Conservation (phyloP, 169 alveolate species). For the Cryptosporidium canis region DNA sequence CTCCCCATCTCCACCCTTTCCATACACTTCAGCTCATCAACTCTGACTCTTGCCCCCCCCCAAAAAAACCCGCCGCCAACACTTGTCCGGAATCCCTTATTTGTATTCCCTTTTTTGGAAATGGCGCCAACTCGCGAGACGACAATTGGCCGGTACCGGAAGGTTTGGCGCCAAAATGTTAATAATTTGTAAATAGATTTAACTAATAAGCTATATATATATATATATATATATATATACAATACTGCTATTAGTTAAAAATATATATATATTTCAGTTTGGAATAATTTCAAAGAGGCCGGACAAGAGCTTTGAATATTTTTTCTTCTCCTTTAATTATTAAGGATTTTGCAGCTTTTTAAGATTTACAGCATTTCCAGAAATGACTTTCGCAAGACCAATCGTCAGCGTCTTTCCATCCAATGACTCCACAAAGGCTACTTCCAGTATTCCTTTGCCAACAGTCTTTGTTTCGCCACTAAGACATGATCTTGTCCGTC, state of each 20-base stretch:
- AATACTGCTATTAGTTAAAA: neutral
- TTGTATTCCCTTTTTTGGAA: neutral
- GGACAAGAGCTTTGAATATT: neutral
- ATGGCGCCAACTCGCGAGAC: neutral
- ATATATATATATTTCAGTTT: neutral
- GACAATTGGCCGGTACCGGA: neutral
- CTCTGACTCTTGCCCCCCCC: too few species aligned
- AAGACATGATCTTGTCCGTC: slow-evolving; percentile 96
- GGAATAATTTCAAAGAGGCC: neutral
- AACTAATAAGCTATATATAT: neutral
- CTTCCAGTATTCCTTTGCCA: slow-evolving; percentile 88
- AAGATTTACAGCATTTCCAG: neutral
- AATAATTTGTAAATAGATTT: neutral
- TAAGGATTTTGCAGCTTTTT: neutral
- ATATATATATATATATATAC: too few species aligned
- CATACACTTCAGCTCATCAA: too few species aligned
- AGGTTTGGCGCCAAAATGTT: neutral
- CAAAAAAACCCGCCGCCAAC: too few species aligned
- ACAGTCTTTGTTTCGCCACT: slow-evolving; percentile 95
- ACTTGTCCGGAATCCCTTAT: too few species aligned
- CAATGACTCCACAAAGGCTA: slow-evolving; percentile 79
- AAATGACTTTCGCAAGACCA: slow-evolving; percentile 84
- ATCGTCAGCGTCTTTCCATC: slow-evolving; percentile 84
- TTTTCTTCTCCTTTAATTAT: neutral
- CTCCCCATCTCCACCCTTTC: too few species aligned